These are phyloP conservation scores for Podaxis pistillaris DNA, from an alignment of 768 basidiomycete species.

Conservation along the genomic window DNA sequence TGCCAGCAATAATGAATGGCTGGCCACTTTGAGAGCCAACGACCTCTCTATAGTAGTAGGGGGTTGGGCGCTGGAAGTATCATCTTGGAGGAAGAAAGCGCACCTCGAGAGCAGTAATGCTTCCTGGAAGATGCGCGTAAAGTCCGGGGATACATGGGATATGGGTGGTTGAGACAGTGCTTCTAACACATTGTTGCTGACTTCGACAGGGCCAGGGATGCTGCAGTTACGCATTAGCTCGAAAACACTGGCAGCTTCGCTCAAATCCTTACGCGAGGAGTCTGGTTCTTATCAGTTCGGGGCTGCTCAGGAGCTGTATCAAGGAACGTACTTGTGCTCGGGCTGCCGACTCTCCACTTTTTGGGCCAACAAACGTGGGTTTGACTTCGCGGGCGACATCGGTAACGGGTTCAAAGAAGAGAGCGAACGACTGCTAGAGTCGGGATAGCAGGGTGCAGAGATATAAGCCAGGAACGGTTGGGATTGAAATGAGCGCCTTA, in stretches of 20 bases:
- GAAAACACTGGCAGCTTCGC: background rate
- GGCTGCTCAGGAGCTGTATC: background rate
- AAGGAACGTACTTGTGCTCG: constrained; percentile 7
- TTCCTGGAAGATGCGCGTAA: constrained; percentile 77
- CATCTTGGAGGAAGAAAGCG: constrained; percentile 8
- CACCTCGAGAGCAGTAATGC: constrained; percentile 72
- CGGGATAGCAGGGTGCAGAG: background rate
- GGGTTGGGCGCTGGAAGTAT: background rate
- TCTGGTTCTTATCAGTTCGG: constrained; percentile 3
- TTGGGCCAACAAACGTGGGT: background rate
- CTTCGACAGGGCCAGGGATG: constrained; percentile 53
- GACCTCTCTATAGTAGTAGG: constrained; percentile 48
- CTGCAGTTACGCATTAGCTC: constrained; percentile 22
- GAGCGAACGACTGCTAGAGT: background rate
- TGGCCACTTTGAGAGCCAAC: constrained; percentile 66
- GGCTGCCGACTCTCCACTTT: background rate
- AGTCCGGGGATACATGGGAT: constrained; percentile 82
- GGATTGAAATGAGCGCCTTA: background rate
- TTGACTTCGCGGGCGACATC: constrained; percentile 4
- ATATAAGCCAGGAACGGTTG: background rate
- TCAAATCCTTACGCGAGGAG: constrained; percentile 6
- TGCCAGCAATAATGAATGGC: constrained; percentile 83
- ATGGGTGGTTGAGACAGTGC: constrained; percentile 82
- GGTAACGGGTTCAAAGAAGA: background rate
- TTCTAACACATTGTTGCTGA: constrained; percentile 60